Conservation (phyloP, 768 basidiomycete genomes). For the Lyophyllum decastes region DNA sequence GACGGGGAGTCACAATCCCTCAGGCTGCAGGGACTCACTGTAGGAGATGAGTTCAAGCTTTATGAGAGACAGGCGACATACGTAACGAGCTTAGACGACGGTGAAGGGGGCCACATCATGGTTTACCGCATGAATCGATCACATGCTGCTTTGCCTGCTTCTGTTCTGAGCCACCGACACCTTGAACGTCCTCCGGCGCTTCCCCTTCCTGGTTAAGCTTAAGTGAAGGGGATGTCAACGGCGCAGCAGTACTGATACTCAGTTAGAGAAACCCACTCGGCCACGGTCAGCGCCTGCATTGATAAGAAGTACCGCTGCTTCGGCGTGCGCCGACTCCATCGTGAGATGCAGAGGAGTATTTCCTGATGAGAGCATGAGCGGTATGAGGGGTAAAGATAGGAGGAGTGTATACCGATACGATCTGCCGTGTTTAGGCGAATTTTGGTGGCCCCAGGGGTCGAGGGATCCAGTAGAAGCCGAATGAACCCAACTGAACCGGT, state of each 20-base stretch:
- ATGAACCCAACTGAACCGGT: constrained; percentile 93
- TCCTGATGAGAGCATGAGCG: constrained; percentile 44
- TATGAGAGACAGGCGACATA: not conserved
- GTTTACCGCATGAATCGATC: constrained; percentile 67
- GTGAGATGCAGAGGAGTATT: constrained; percentile 97
- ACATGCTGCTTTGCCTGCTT: constrained; percentile 78
- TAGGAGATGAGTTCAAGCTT: not conserved
- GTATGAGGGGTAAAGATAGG: constrained; percentile 12
- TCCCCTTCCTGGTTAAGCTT: constrained; percentile 84
- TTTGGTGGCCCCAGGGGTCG: constrained; percentile 66
- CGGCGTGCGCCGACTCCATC: constrained; percentile 94
- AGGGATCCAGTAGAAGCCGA: constrained; percentile 79
- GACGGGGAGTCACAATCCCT: too few species aligned
- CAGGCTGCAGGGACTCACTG: too few species aligned
- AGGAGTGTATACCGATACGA: constrained; percentile 58
- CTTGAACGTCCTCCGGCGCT: constrained; percentile 86
- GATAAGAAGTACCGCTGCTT: constrained; percentile 87
- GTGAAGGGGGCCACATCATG: constrained; percentile 27
- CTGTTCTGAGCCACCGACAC: constrained; percentile 91
- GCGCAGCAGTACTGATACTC: constrained; percentile 14
- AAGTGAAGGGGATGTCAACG: constrained; percentile 17
- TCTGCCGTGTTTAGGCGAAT: constrained; percentile 86
- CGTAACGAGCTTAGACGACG: not conserved
- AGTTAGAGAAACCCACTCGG: constrained; percentile 56
- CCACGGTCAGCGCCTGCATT: constrained; percentile 94